These are phyloP conservation scores for Colletotrichum somersetense DNA, from an alignment of 2,329 filamentous ascomycete species.

Conservation along the genomic window DNA sequence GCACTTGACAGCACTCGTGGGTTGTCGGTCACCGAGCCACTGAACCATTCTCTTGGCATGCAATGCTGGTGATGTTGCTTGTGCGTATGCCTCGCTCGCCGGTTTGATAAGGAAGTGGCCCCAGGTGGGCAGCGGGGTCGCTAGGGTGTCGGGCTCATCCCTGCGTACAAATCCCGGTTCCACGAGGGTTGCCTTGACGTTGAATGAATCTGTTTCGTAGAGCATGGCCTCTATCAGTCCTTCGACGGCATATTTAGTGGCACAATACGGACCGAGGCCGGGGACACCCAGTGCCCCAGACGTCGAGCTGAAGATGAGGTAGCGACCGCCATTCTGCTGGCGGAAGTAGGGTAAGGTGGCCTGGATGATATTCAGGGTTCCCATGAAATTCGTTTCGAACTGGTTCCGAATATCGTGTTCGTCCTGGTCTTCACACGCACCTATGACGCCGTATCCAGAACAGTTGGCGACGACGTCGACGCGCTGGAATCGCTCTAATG, in stretches of 20 bases:
- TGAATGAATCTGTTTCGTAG: conserved; percentile 92
- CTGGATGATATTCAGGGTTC: conserved; percentile 93
- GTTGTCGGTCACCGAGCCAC: conserved; percentile 93
- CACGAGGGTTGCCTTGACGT: conserved; percentile 93
- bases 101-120: conserved; percentile 93
- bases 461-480: conserved; percentile 94
- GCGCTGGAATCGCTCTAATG: conserved; percentile 80
- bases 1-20: conserved; percentile 91
- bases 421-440: conserved; percentile 95
- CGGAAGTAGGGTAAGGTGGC: conserved; percentile 89
- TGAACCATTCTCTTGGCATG: conserved; percentile 93
- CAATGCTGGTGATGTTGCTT: conserved; percentile 82
- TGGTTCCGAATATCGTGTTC: conserved; percentile 95
- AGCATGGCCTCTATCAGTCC: conserved; percentile 96
- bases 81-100: conserved; percentile 83
- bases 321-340: conserved; percentile 79
- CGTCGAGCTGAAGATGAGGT: conserved; percentile 95
- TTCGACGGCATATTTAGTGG: conserved; percentile 97
- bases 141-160: conserved; percentile 76
- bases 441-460: conserved; percentile 95
- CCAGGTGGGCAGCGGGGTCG: conserved; percentile 79
- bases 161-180: conserved; percentile 90
- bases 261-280: conserved; percentile 92
- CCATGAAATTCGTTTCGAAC: conserved; percentile 98
- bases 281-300: conserved; percentile 94